Conservation (phyloP, 2,329 filamentous ascomycete genomes). For the Beauveria varroae region DNA sequence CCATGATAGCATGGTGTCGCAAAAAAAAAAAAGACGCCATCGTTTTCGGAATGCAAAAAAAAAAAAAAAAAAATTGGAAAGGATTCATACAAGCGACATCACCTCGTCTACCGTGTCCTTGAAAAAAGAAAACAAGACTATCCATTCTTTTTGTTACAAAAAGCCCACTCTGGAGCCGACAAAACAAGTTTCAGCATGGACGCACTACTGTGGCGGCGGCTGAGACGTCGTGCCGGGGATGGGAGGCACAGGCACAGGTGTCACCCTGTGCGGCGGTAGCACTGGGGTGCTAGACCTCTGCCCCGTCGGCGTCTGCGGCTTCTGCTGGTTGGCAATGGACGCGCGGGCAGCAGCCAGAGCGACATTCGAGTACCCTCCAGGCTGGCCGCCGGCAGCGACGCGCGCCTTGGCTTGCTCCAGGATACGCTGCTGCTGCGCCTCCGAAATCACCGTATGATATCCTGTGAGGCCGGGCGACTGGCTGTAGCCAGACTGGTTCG, state of each 20-base stretch:
- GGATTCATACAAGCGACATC: background rate
- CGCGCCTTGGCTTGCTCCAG: slow-evolving; percentile 44
- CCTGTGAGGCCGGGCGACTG: slow-evolving; percentile 34
- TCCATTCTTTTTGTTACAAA: slow-evolving; percentile 2
- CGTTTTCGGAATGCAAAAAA: background rate
- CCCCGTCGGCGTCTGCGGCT: slow-evolving; percentile 30
- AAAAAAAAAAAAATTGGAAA: background rate
- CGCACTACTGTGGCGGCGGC: background rate
- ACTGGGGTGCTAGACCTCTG: slow-evolving; percentile 27
- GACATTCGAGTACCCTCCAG: slow-evolving; percentile 34
- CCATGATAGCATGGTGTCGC: background rate
- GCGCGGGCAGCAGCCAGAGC: slow-evolving; percentile 28
- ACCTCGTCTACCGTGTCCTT: background rate
- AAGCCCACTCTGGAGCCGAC: background rate
- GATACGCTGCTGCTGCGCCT: slow-evolving; percentile 42
- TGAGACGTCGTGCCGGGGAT: slow-evolving; percentile 25
- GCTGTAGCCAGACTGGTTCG: slow-evolving; percentile 12
- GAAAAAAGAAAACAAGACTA: background rate
- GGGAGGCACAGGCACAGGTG: slow-evolving; percentile 35
- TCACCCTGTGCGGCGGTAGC: slow-evolving; percentile 32
- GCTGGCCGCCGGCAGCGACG: slow-evolving; percentile 37
- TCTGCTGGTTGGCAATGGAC: slow-evolving; percentile 27
- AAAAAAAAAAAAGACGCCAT: background rate
- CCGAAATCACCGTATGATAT: slow-evolving; percentile 42
- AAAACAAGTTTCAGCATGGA: background rate